A percentile compares a stretch with the other conserved stretches of the same genome.
Conservation (phyloP, 78 protist species). For the Anaeramoeba ignava region DNA sequence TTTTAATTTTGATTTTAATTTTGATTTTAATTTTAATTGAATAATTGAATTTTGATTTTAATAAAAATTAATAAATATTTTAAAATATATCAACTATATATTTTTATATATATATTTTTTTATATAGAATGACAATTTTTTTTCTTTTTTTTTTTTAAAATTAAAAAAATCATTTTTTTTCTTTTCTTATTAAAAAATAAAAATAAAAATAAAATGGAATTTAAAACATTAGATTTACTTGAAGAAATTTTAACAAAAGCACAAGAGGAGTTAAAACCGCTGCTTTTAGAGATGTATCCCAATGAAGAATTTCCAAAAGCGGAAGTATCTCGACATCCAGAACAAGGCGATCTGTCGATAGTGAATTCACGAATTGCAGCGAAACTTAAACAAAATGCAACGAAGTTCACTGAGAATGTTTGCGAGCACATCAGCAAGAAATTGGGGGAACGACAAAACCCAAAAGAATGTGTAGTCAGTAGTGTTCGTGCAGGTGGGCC, state of each 20-base stretch:
- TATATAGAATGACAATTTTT: neutral
- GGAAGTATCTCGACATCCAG: neutral
- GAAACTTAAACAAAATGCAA: neutral
- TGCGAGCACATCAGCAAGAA: neutral
- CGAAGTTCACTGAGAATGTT: neutral
- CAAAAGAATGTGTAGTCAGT: neutral
- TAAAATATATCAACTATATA: too few species aligned
- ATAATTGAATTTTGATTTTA: too few species aligned
- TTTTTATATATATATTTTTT: too few species aligned
- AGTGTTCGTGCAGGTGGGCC: neutral
- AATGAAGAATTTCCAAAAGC: neutral
- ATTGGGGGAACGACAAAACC: neutral
- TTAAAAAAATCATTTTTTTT: neutral
- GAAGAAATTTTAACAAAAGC: too few species aligned
- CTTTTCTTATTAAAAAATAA: neutral
- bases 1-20: too few species aligned
- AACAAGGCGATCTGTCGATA: neutral
- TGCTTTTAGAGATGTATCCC: neutral
- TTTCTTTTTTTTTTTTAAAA: neutral
- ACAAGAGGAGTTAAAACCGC: conserved; percentile 1
- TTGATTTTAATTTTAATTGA: too few species aligned
- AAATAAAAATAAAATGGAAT: neutral
- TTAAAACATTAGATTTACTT: neutral
- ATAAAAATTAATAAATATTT: too few species aligned
- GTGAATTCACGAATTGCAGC: neutral